These are phyloP conservation scores for Candida glucosophila DNA, from an alignment of 1,139 yeast genomes.

Conservation along the genomic window DNA sequence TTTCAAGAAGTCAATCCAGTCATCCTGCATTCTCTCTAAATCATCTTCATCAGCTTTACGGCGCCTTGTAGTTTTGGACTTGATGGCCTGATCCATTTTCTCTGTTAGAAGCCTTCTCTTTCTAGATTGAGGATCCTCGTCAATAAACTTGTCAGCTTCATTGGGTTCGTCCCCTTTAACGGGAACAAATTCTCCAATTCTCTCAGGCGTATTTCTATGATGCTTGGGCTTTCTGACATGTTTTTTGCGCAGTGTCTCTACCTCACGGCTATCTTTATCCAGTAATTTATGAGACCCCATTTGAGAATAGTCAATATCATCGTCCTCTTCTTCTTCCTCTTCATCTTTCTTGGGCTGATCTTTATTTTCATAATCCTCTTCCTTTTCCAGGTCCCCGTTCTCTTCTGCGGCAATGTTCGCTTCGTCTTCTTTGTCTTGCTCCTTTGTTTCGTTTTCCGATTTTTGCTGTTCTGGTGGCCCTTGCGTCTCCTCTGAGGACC, in stretches of 20 bases:
- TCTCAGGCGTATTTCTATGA: too few relatives aligned
- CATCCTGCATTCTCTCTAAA: conserved; percentile 91
- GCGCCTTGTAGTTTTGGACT: conserved; percentile 51
- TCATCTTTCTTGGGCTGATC: too few relatives aligned
- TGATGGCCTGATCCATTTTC: conserved; percentile 67
- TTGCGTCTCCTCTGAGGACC: too few relatives aligned
- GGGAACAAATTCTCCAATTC: conserved; percentile 7
- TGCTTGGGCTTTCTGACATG: conserved; percentile 27
- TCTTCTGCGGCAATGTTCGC: conserved; percentile 5
- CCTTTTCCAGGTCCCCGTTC: too few relatives aligned
- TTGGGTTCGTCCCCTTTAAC: conserved; percentile 8
- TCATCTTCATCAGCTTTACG: conserved; percentile 80
- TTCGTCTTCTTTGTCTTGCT: conserved; percentile 6
- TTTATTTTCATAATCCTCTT: conserved; percentile 5
- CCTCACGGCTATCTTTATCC: too few relatives aligned
- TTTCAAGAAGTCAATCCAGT: conserved; percentile 69
- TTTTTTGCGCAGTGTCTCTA: too few relatives aligned
- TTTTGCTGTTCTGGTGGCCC: too few relatives aligned
- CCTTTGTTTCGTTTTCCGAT: conserved; percentile 6
- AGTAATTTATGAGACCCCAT: too few relatives aligned
- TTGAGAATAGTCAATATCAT: too few relatives aligned
- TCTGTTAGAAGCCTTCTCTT: conserved; percentile 76
- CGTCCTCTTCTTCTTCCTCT: too few relatives aligned
- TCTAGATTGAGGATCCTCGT: conserved; percentile 43
- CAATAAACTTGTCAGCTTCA: conserved; percentile 5